Conservation (phyloP, 257 asterid species). For the Lantana camara region DNA sequence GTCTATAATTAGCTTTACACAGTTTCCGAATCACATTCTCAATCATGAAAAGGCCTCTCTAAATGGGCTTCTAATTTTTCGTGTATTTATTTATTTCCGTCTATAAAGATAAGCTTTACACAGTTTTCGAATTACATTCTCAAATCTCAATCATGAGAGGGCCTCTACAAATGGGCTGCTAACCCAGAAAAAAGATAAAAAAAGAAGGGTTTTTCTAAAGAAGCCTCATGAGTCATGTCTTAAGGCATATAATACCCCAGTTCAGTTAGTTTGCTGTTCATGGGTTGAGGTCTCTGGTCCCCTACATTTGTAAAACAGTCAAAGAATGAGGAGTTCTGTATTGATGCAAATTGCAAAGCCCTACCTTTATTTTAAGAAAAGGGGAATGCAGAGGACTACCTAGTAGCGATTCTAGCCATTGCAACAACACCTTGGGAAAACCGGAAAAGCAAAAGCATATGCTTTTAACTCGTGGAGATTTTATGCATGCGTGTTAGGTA, state of each 20-base stretch:
- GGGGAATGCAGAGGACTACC: neutral
- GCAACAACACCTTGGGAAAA: neutral
- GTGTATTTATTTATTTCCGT: slow-evolving; percentile 1
- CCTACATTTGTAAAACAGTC: neutral
- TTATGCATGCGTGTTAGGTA: too few relatives aligned
- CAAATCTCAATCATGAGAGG: neutral
- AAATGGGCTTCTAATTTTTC: neutral
- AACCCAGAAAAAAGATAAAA: neutral
- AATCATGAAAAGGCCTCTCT: neutral
- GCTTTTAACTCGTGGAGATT: neutral
- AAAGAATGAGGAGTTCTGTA: neutral
- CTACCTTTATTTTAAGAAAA: neutral
- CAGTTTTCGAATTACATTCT: neutral
- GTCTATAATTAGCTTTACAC: neutral
- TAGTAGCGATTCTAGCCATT: neutral
- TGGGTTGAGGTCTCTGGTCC: neutral
- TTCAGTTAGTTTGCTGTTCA: neutral
- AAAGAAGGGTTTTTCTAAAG: neutral
- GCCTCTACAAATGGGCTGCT: neutral
- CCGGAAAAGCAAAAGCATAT: neutral
- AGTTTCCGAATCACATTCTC: too few relatives aligned
- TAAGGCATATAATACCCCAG: neutral
- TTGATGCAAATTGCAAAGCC: neutral
- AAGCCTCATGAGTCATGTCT: neutral
- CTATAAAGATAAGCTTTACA: too few relatives aligned